phyloP scores from a whole-genome alignment of 1,284 basidiomycete genomes.

The Papiliotrema flavescens region DNA sequence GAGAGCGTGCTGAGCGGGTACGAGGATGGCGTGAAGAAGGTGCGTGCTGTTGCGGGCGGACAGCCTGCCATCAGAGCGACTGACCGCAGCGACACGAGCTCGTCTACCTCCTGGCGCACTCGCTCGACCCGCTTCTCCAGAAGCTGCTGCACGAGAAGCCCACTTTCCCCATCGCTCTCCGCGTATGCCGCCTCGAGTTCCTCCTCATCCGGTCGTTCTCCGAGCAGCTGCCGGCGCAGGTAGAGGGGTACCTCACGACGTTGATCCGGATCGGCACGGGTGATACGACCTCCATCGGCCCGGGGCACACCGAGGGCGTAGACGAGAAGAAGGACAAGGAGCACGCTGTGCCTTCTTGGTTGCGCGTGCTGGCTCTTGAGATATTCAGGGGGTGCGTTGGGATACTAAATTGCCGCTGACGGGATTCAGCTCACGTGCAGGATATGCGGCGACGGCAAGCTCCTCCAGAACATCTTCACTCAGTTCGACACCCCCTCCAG shows the following conservation, averaged over 20 bases:
- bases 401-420: too few species aligned
- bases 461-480: conserved; percentile 75
- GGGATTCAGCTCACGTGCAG: conserved; percentile 47
- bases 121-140: conserved; percentile 84
- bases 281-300: conserved; percentile 59
- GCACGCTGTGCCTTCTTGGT: conserved; percentile 63
- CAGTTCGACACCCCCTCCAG: conserved; percentile 69
- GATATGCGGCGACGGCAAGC: conserved; percentile 74
- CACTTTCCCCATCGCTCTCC: conserved; percentile 79
- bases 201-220: conserved; percentile 89
- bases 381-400: conserved; percentile 76
- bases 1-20: conserved; percentile 97
- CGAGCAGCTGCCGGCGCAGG: conserved; percentile 69
- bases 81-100: conserved; percentile 68
- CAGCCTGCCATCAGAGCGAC: neutral
- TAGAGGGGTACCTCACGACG: conserved; percentile 78
- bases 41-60: conserved; percentile 38
- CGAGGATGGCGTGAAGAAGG: conserved; percentile 77
- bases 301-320: conserved; percentile 57
- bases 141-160: conserved; percentile 79
- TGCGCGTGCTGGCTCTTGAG: conserved; percentile 85
- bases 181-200: conserved; percentile 88
- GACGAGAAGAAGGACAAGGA: conserved; percentile 34
- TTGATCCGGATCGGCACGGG: conserved; percentile 74
- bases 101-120: conserved; percentile 75